phyloP scores from a whole-genome alignment of 2,329 filamentous ascomycete genomes.

The Scedosporium dehoogii region DNA sequence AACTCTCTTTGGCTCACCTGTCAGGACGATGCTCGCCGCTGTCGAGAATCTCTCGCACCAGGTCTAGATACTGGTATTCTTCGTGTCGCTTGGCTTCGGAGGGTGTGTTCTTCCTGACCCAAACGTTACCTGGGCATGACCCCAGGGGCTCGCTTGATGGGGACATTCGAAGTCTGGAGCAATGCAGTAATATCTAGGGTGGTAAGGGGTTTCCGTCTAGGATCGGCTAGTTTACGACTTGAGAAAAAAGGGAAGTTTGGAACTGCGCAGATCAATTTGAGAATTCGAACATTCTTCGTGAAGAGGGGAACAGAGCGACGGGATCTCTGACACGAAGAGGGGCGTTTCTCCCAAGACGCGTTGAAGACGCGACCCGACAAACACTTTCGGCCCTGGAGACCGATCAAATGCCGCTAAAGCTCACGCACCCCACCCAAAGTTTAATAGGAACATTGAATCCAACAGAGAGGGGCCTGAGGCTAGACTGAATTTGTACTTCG shows the following conservation, averaged over 20 bases:
- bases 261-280: neutral
- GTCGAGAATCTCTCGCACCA: conserved; percentile 76
- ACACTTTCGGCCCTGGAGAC: neutral
- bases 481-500: neutral
- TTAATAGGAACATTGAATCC: too few relatives aligned
- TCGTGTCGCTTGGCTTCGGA: conserved; percentile 45
- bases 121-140: neutral
- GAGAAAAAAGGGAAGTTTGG: neutral
- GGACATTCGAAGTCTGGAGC: neutral
- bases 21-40: conserved; percentile 84
- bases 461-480: neutral
- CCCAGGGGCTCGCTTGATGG: conserved; percentile 1
- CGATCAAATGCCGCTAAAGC: too few relatives aligned
- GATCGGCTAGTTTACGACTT: neutral
- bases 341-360: neutral
- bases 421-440: neutral
- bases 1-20: conserved; percentile 37
- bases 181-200: neutral
- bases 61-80: conserved; percentile 86
- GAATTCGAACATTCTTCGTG: neutral
- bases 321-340: neutral
- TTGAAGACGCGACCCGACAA: neutral
- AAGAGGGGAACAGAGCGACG: neutral
- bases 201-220: neutral
- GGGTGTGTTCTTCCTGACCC: neutral